A percentile compares a stretch with the other conserved stretches of the same genome.
phyloP scores from a whole-genome alignment of 2,329 filamentous ascomycete genomes.

The Alternaria brassicae region DNA sequence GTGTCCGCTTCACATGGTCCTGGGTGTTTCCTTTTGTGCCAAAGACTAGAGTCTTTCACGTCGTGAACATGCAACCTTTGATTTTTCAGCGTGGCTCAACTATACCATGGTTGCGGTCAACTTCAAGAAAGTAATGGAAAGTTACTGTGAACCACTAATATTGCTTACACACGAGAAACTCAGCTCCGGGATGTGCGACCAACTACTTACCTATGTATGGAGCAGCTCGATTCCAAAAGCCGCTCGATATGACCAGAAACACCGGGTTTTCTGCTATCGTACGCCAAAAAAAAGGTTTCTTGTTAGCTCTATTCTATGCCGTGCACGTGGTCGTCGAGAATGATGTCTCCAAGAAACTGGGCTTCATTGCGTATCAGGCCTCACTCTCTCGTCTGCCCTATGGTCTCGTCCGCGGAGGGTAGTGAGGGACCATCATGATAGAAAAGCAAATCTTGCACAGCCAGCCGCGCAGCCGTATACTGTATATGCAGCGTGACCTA shows the following conservation, averaged over 20 bases:
- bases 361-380: not conserved
- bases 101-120: not conserved
- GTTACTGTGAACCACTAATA: not conserved
- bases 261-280: not conserved
- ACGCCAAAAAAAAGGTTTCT: not conserved
- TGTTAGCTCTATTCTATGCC: not conserved
- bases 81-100: not conserved
- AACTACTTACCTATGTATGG: not conserved
- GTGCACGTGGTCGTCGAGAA: not conserved
- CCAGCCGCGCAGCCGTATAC: slow-evolving; percentile 2
- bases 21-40: not conserved
- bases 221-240: not conserved
- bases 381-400: not conserved
- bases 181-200: not conserved
- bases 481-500: slow-evolving; percentile 18
- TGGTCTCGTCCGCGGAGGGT: not conserved
- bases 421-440: not conserved
- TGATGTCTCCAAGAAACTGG: not conserved
- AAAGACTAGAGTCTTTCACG: not conserved
- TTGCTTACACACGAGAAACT: not conserved
- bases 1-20: not conserved
- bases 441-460: slow-evolving; percentile 1
- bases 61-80: not conserved
- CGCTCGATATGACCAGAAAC: not conserved
- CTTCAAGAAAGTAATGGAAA: not conserved